Base-by-base conservation (phyloP, 1,139 yeast species). In the Candida frijolesensis region DNA sequence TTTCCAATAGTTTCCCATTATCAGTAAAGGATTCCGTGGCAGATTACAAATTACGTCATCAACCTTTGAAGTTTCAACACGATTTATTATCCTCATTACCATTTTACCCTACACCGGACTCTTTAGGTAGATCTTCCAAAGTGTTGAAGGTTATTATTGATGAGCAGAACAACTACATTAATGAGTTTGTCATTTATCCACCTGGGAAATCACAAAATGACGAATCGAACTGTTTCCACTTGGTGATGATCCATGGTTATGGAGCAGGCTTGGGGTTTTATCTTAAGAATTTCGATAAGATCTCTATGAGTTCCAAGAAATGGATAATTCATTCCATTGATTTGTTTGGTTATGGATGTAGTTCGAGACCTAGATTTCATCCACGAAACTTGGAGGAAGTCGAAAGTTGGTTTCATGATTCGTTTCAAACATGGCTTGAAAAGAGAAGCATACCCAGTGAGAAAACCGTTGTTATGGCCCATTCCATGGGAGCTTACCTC, bases 261-360 rank as follows among this genome's bases (percentile, higher is more conserved):
- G 95, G 94, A 2, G 89, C 89, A 0, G 92, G 92, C 0, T 65
- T 86, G 14, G 94, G 95, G 0, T 84, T 87, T 57, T 87, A 75
- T 58, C 60, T 85, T 39, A 85, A 85, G 60, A 87, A 85, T 60
- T 76, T 83, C 49, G 82, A 80, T 47, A 70, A 64, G 1, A 58
- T 84, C n/a, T 51, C 60, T 12, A n/a, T 41, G 22, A 60, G 74
- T 12, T 51, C 48, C 14, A 60, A 62, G 11, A 67, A 74, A 52
- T 85, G 90, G 89, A 74, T 83, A 51, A 74, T 87, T 32, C 94
- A 87, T 67, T 83, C 90, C 0, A 76, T 87, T 14, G 94, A 87
- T 61, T 65, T 87, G 33, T 74, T 86, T n/a, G 95, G 94, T 0
- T 87, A 85, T 61, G 94, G 94, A 0, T 84, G 86, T 58, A 84